phyloP scores from a whole-genome alignment of 2,329 filamentous ascomycete species.

The Trichophyton simii region DNA sequence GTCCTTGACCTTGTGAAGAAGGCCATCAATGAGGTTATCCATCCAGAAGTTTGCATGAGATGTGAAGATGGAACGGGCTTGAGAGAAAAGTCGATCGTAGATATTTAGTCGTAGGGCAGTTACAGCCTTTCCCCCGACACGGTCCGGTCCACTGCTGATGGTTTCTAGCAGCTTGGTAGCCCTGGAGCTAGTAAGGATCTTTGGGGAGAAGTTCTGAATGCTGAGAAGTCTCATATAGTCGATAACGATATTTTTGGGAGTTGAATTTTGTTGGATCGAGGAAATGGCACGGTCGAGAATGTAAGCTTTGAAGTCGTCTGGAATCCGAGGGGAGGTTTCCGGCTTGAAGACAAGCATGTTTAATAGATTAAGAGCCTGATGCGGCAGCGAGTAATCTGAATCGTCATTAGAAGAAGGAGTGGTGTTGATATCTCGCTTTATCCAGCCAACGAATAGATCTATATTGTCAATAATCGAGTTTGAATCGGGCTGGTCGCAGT shows the following conservation, averaged over 20 bases:
- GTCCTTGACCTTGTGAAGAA: slow-evolving; percentile 63
- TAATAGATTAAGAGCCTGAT: slow-evolving; percentile 66
- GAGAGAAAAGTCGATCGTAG: slow-evolving; percentile 63
- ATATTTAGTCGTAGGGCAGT: slow-evolving; percentile 63
- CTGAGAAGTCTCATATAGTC: slow-evolving; percentile 70
- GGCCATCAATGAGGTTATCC: slow-evolving; percentile 64
- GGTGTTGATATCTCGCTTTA: slow-evolving; percentile 64
- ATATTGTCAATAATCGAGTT: slow-evolving; percentile 64
- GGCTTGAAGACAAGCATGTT: slow-evolving; percentile 63
- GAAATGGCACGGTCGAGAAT: slow-evolving; percentile 70
- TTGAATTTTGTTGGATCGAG: slow-evolving; percentile 53
- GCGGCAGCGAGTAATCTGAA: slow-evolving; percentile 56
- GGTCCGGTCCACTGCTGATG: slow-evolving; percentile 59
- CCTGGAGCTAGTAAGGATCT: slow-evolving; percentile 60
- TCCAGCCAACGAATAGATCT: slow-evolving; percentile 63
- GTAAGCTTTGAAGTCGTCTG: slow-evolving; percentile 66
- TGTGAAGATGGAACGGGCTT: slow-evolving; percentile 58
- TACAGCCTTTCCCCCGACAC: slow-evolving; percentile 68
- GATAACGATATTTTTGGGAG: slow-evolving; percentile 65
- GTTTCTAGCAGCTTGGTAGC: slow-evolving; percentile 57
- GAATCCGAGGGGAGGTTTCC: slow-evolving; percentile 56
- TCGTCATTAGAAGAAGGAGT: slow-evolving; percentile 43
- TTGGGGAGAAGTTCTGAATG: slow-evolving; percentile 63
- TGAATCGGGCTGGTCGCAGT: slow-evolving; percentile 66
- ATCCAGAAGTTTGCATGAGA: slow-evolving; percentile 63